A percentile compares a stretch with the other conserved stretches of the same genome.
phyloP scores from a whole-genome alignment of 129 eudicot species.

The Escallonia rubra region DNA sequence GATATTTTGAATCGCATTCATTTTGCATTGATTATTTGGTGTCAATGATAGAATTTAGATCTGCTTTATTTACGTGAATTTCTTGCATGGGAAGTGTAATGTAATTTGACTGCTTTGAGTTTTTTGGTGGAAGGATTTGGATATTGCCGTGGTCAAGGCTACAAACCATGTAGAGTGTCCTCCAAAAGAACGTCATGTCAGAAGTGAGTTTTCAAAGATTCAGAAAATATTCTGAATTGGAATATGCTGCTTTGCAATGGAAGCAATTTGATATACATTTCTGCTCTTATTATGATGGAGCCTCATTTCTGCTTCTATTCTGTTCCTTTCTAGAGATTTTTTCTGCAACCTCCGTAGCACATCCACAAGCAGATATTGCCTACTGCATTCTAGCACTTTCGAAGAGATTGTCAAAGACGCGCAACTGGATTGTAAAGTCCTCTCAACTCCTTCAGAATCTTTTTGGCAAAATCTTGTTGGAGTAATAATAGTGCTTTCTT shows the following conservation, averaged over 20 bases:
- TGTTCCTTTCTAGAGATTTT: slow-evolving; percentile 38
- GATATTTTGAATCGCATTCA: neutral
- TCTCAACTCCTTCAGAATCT: neutral
- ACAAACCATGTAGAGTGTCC: slow-evolving; percentile 88
- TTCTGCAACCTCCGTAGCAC: slow-evolving; percentile 57
- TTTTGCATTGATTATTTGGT: neutral
- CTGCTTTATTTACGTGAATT: neutral
- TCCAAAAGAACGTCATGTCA: slow-evolving; percentile 81
- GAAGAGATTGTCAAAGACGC: slow-evolving; percentile 69
- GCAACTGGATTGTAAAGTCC: slow-evolving; percentile 69
- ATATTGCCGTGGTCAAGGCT: slow-evolving; percentile 85
- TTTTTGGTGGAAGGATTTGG: slow-evolving; percentile 54
- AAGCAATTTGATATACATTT: neutral
- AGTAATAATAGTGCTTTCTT: too few species aligned
- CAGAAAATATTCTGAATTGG: neutral
- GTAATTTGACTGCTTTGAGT: neutral
- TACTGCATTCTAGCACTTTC: slow-evolving; percentile 90
- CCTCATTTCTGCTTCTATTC: neutral
- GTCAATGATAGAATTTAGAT: neutral
- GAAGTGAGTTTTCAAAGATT: slow-evolving; percentile 44
- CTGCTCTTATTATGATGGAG: neutral
- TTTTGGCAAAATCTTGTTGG: too few species aligned
- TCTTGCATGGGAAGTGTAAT: neutral
- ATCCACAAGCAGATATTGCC: slow-evolving; percentile 84
- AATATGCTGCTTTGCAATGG: neutral